Percentiles rank a stretch among this genome's conserved stretches.
phyloP scores from a whole-genome alignment of 768 basidiomycete species.

The Lactarius trivialis region DNA sequence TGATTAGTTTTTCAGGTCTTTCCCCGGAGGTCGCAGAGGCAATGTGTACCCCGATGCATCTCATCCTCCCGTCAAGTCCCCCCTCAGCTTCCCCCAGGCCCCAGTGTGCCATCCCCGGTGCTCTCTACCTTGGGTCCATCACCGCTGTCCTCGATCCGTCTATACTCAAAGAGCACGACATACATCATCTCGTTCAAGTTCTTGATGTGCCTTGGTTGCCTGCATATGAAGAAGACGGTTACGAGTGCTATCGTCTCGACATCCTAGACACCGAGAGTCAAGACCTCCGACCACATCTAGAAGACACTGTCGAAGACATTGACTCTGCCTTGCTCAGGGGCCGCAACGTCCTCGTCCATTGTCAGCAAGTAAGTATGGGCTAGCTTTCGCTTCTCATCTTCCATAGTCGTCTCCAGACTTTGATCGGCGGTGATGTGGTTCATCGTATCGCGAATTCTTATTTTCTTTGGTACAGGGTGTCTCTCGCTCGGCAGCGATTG shows the following conservation, averaged over 20 bases:
- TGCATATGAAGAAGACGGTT: constrained; percentile 28
- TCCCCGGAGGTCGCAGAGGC: constrained; percentile 73
- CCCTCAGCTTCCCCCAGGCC: constrained; percentile 26
- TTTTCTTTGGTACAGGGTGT: constrained; percentile 46
- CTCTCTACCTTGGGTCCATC: constrained; percentile 65
- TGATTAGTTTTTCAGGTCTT: constrained; percentile 76
- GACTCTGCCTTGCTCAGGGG: constrained; percentile 54
- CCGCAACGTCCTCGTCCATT: constrained; percentile 67
- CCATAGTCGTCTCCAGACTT: constrained; percentile 14
- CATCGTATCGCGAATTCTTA: background rate
- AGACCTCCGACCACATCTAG: constrained; percentile 63
- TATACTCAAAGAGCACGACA: constrained; percentile 42
- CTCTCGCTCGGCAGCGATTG: constrained; percentile 68
- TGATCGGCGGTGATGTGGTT: constrained; percentile 5
- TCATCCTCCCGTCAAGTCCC: constrained; percentile 41
- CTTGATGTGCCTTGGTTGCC: constrained; percentile 63
- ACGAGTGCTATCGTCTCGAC: constrained; percentile 56
- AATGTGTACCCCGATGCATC: constrained; percentile 83
- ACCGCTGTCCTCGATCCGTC: constrained; percentile 51
- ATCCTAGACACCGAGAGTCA: constrained; percentile 56
- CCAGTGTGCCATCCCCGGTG: constrained; percentile 34
- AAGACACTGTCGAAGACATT: constrained; percentile 61
- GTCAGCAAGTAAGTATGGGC: constrained; percentile 59
- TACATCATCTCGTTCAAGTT: constrained; percentile 59
- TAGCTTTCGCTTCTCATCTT: background rate